phyloP scores from a whole-genome alignment of 345 rosid species.

The Rhodamnia rubescens region DNA sequence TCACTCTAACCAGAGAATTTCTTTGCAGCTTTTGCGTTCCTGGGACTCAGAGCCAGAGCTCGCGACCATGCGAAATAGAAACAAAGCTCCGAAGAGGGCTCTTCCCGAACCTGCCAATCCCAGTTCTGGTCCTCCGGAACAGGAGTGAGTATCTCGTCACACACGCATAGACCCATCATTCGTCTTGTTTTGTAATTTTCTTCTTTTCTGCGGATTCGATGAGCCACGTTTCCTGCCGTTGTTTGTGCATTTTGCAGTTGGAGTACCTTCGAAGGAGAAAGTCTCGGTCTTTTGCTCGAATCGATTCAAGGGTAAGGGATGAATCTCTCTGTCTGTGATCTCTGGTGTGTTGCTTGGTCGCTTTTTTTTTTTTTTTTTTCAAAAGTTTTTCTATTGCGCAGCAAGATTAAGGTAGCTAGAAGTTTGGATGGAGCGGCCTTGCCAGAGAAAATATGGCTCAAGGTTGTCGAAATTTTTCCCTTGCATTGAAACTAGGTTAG shows the following conservation, averaged over 20 bases:
- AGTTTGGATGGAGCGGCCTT: constrained; percentile 29
- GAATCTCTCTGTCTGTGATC: not conserved
- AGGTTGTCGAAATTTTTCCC: constrained; percentile 21
- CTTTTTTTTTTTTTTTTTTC: not conserved
- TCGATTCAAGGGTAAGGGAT: constrained; percentile 35
- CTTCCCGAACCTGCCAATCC: not conserved
- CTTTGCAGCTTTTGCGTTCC: not conserved
- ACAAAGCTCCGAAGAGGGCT: not conserved
- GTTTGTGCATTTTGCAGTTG: not conserved
- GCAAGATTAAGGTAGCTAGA: constrained; percentile 43
- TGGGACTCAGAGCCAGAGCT: not conserved
- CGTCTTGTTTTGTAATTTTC: not conserved
- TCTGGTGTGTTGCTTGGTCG: not conserved
- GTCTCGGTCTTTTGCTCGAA: constrained; percentile 36
- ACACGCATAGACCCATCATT: not conserved
- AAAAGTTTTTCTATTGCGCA: not conserved
- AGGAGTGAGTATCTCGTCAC: not conserved
- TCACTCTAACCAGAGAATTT: too few species aligned
- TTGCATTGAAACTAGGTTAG: not conserved
- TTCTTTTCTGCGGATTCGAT: not conserved
- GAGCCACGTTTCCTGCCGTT: not conserved
- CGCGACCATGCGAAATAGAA: not conserved
- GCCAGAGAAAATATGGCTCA: constrained; percentile 71
- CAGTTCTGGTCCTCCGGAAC: not conserved
- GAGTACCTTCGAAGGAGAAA: constrained; percentile 50